Percentiles rank a stretch among this genome's conserved stretches.
These are phyloP conservation scores for Sugiyamaella mastotermitis DNA, from an alignment of 805 yeast species.

Conservation along the genomic window DNA sequence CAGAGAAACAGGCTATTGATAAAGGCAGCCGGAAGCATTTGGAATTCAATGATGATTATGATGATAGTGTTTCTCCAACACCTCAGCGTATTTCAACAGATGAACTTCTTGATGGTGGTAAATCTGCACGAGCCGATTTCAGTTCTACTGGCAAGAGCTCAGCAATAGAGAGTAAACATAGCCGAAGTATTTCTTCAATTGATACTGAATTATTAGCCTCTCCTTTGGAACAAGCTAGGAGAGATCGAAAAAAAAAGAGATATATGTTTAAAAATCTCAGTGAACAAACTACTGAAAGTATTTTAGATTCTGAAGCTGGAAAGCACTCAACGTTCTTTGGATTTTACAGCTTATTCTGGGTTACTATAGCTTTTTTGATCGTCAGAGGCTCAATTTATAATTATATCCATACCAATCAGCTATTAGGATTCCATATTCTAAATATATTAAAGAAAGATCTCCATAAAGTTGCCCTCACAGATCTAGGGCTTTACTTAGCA, in stretches of 20 bases:
- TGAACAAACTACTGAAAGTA: constrained; percentile 19
- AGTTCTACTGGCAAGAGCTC: background rate
- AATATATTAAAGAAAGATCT: constrained; percentile 55
- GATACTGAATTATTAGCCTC: no score
- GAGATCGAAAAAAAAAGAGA: no score
- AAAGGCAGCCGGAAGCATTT: constrained; percentile 17
- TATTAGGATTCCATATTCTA: constrained; percentile 50
- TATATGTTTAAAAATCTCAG: constrained; percentile 20
- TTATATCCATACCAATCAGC: constrained; percentile 39
- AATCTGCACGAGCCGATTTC: background rate
- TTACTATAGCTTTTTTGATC: constrained; percentile 20
- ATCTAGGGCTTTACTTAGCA: constrained; percentile 64
- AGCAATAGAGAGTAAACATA: background rate
- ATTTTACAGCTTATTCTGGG: constrained; percentile 56
- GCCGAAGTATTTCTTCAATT: no score
- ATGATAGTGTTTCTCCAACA: constrained; percentile 11
- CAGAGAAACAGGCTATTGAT: constrained; percentile 5
- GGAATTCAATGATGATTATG: constrained; percentile 13
- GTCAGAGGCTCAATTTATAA: constrained; percentile 48
- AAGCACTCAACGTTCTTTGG: constrained; percentile 52
- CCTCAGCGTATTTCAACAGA: constrained; percentile 6
- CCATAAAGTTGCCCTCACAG: constrained; percentile 64
- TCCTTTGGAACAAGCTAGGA: no score
- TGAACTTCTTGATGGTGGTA: background rate
- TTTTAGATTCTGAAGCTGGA: constrained; percentile 28